phyloP scores from a whole-genome alignment of 495 filamentous ascomycete genomes.

The Talaromyces proteolyticus region DNA sequence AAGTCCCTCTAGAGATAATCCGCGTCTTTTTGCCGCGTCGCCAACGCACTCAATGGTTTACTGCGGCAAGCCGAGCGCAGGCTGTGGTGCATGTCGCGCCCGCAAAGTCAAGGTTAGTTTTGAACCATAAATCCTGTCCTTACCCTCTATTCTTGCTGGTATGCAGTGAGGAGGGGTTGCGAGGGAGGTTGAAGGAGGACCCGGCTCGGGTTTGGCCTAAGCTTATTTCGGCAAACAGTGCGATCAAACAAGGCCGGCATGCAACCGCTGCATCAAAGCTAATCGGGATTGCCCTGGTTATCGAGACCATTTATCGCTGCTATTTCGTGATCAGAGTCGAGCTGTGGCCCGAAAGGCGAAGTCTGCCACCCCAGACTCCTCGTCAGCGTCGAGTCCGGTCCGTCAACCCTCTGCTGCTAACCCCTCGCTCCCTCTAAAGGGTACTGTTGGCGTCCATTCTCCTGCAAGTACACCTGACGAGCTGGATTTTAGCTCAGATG shows the following conservation, averaged over 20 bases:
- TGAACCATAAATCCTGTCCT: too few species aligned
- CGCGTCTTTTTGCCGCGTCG: too few species aligned
- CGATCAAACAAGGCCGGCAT: constrained; percentile 58
- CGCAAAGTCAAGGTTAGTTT: constrained; percentile 49
- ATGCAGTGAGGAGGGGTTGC: too few species aligned
- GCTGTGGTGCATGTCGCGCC: constrained; percentile 66
- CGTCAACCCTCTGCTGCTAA: not conserved
- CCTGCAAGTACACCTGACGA: too few species aligned
- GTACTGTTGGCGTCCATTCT: not conserved
- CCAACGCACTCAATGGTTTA: too few species aligned
- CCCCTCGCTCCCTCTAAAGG: not conserved
- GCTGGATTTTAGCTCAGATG: not conserved
- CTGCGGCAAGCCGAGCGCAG: constrained; percentile 66
- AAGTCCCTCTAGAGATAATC: too few species aligned
- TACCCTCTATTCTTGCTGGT: too few species aligned
- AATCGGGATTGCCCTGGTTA: constrained; percentile 65
- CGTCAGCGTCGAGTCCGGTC: not conserved
- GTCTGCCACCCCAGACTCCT: constrained; percentile 16
- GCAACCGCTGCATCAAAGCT: constrained; percentile 63
- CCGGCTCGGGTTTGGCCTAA: not conserved
- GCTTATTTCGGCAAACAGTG: constrained; percentile 37
- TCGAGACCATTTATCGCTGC: constrained; percentile 58
- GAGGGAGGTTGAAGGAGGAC: too few species aligned
- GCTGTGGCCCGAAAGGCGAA: constrained; percentile 61
- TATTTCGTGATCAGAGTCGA: constrained; percentile 70